Conservation (phyloP, 352 stramenopile species). For the Aphanomyces astaci region DNA sequence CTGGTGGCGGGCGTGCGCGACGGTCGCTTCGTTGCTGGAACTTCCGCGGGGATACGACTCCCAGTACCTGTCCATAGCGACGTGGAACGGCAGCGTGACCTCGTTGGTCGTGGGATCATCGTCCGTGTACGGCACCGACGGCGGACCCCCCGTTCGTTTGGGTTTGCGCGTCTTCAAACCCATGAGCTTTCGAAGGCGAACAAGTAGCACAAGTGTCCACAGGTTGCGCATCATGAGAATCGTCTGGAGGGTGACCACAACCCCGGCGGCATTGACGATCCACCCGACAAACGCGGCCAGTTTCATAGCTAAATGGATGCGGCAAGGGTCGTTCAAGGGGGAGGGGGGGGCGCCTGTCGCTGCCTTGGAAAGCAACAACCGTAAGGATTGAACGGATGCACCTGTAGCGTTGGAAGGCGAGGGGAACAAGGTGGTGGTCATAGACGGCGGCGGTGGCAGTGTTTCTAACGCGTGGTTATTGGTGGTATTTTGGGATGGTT, state of each 20-base stretch:
- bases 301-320: not conserved
- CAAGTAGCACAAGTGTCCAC: not conserved
- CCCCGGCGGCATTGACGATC: constrained; percentile 25
- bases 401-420: too few species aligned
- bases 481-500: too few species aligned
- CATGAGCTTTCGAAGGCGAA: not conserved
- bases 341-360: too few species aligned
- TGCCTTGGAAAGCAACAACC: too few species aligned
- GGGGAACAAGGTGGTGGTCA: too few species aligned
- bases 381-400: too few species aligned
- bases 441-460: too few species aligned
- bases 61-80: constrained; percentile 7
- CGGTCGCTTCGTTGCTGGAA: not conserved
- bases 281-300: constrained; percentile 1
- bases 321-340: not conserved
- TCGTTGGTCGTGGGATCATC: constrained; percentile 1
- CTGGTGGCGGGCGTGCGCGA: not conserved
- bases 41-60: not conserved
- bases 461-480: too few species aligned
- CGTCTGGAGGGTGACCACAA: not conserved
- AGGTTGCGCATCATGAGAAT: constrained; percentile 14
- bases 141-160: not conserved
- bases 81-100: not conserved
- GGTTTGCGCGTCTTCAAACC: not conserved
- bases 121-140: not conserved